Percentiles rank a stretch among this genome's conserved stretches.
Evolutionary conservation across 2,329 filamentous ascomycete species (phyloP).

Genomic region (Calonectria pseudoturangicola): DNA sequence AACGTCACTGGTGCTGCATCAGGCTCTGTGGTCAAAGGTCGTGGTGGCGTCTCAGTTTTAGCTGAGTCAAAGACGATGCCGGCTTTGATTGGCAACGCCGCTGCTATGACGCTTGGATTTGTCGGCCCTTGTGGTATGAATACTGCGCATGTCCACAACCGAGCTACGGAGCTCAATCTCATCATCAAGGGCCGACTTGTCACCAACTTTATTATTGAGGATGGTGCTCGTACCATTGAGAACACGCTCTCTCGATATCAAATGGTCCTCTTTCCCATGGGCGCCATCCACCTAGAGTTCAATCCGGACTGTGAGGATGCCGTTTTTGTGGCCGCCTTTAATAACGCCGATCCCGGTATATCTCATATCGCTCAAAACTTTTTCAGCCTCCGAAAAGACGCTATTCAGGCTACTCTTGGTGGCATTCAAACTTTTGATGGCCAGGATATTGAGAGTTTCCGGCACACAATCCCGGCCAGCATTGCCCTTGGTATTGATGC

Average conservation of each 20-base stretch:
- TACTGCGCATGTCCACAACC: conserved; percentile 69
- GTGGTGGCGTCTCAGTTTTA: conserved; percentile 62
- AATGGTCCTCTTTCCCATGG: conserved; percentile 70
- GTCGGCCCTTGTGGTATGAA: conserved; percentile 70
- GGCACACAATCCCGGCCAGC: conserved; percentile 65
- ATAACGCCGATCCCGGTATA: conserved; percentile 66
- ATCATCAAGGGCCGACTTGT: conserved; percentile 66
- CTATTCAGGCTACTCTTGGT: conserved; percentile 62
- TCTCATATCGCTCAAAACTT: conserved; percentile 68
- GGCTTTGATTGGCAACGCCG: conserved; percentile 68
- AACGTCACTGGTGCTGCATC: conserved; percentile 49
- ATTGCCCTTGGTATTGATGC: conserved; percentile 71
- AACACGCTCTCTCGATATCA: conserved; percentile 63
- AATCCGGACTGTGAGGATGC: conserved; percentile 70
- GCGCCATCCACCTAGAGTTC: conserved; percentile 70
- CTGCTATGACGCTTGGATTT: conserved; percentile 69
- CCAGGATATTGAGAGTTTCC: conserved; percentile 63
- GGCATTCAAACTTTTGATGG: conserved; percentile 61
- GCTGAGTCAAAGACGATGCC: conserved; percentile 70
- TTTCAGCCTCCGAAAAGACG: conserved; percentile 64
- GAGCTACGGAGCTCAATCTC: conserved; percentile 68
- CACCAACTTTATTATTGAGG: conserved; percentile 66
- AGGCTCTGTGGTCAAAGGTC: conserved; percentile 48
- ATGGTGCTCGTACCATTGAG: conserved; percentile 61
- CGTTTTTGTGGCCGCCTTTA: conserved; percentile 69